Base-by-base conservation (phyloP, 805 yeast genomes). In the Kodamaea fukazawae region DNA sequence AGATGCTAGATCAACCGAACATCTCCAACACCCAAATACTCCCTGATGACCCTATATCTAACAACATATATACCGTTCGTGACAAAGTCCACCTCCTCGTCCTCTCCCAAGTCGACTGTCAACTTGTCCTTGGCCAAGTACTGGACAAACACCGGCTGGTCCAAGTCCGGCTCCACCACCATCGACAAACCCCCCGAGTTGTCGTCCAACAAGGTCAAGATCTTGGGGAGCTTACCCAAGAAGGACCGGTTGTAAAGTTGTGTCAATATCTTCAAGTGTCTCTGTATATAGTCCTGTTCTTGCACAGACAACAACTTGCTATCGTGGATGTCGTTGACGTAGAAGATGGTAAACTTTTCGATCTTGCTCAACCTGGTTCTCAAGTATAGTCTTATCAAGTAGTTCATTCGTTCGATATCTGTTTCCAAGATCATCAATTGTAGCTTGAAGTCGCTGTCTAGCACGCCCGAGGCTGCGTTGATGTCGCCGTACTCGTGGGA, bases 401-500 rank as follows among this genome's bases (percentile, higher is more conserved):
- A 93, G 51, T 83, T 87, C 22, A 88, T 76, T 41, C 99, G 67
- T 52, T 93, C 98, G 16, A 93, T 73, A 50, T 93, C 98, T 10
- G 95, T 83, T 55, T 93, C 99, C 50, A 91, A 81, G 16, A 95
- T 77, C 67, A 93, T 78, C 33, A 90, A 67, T 42, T 86, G 83
- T 42, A 91, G 62, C 54, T 90, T 90, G 60, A 45, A 46, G 35
- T 47, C 48, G 12, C 61, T 51, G 8, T 54, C 46, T 2, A 63
- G 50, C 2, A 62, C 48, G 1, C 67, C 66, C 2, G 58, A 44
- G 8, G 54, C 59, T 8, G 49, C 70, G 42, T 80, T 81, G 31
- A 72, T 69, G 36, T 77, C 78, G 38, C 84, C 86, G 28, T 84
- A 66, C 40, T 85, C 90, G 54, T 87, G 81, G 7, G 95, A 83